Base-by-base conservation (phyloP, 768 basidiomycete species). In the Rhizopogon vinicolor region DNA sequence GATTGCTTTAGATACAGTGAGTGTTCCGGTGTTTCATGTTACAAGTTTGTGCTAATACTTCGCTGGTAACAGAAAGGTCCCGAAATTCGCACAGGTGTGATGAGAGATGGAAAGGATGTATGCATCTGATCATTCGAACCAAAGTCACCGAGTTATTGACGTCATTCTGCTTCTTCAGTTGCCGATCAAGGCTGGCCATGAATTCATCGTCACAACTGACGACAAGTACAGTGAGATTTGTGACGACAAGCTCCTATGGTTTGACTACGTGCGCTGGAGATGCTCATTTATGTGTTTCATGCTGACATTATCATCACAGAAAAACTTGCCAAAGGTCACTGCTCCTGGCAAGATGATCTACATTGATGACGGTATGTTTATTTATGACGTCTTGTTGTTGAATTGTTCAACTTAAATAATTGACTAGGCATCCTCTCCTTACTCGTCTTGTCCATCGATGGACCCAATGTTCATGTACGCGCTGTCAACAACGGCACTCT, bases 281-380 rank as follows among this genome's bases (percentile, higher is more conserved):
- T 22, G 22, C 22, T 42, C 39, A 19, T 40, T 52, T 18, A 1
- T 18, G 10, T 3, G 31, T 19, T 52, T 42, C 25, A 13, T 48
- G 25, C 56, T 60, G 56, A 55, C 18, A 49, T 53, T 39, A 41
- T 19, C 45, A 16, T 45, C 18, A 19, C 64, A 96, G 93, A 74
- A 75, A 74, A 98, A 98, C 74, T 77, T 99, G 59, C 82, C 92
- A 72, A 98, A 93, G 74, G 97, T 98, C 58, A 97, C 95, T 60
- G 83, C 91, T 7, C 91, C 91, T n/a, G 97, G 97, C 60, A 98
- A 98, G 72, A 84, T 93, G 63, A 92, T 99, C 73, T 98, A 95
- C 71, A 85, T 98, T 61, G 97, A 99, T 67, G 97, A 99, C 67
- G 97, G 96, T 85, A 57, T 62, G 72, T 49, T 49, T 43, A 28